Conservation (phyloP, 2,329 filamentous ascomycete genomes). For the Aspergillus sp. region DNA sequence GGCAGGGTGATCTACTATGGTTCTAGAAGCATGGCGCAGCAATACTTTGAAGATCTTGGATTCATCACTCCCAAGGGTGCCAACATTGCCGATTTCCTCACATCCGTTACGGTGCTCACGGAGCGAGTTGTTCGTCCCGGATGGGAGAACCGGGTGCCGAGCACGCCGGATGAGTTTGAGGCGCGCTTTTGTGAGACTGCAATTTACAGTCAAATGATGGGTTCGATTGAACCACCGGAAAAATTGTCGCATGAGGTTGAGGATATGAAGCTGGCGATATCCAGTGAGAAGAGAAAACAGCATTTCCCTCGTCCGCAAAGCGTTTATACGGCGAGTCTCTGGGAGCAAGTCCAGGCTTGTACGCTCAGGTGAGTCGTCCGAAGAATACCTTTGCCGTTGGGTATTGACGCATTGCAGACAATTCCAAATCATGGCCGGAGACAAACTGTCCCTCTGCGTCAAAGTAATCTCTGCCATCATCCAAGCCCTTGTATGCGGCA, state of each 20-base stretch:
- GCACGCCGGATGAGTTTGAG: slow-evolving; percentile 37
- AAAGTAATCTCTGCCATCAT: slow-evolving; percentile 37
- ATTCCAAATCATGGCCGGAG: slow-evolving; percentile 46
- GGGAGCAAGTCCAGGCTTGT: slow-evolving; percentile 38
- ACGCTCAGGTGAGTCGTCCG: slow-evolving; percentile 27
- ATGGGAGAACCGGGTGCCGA: slow-evolving; percentile 24
- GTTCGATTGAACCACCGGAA: slow-evolving; percentile 33
- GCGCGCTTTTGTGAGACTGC: slow-evolving; percentile 43
- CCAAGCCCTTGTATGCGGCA: slow-evolving; percentile 36
- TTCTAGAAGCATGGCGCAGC: slow-evolving; percentile 46
- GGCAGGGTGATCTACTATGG: slow-evolving; percentile 59
- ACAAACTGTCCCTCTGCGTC: slow-evolving; percentile 41
- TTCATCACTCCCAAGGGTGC: slow-evolving; percentile 55
- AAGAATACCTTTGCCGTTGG: background rate
- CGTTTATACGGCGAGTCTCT: slow-evolving; percentile 23
- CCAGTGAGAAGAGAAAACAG: slow-evolving; percentile 23
- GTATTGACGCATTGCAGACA: slow-evolving; percentile 29
- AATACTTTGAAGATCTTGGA: slow-evolving; percentile 57
- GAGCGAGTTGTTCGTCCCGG: slow-evolving; percentile 35
- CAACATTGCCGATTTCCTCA: slow-evolving; percentile 58
- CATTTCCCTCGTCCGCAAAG: slow-evolving; percentile 24
- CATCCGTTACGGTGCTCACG: slow-evolving; percentile 52
- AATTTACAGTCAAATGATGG: slow-evolving; percentile 45
- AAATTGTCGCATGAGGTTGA: slow-evolving; percentile 23
- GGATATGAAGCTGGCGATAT: slow-evolving; percentile 20